Evolutionary conservation across 371 early-diverging fungal genomes (phyloP).

Genomic region (Mucor irregularis): DNA sequence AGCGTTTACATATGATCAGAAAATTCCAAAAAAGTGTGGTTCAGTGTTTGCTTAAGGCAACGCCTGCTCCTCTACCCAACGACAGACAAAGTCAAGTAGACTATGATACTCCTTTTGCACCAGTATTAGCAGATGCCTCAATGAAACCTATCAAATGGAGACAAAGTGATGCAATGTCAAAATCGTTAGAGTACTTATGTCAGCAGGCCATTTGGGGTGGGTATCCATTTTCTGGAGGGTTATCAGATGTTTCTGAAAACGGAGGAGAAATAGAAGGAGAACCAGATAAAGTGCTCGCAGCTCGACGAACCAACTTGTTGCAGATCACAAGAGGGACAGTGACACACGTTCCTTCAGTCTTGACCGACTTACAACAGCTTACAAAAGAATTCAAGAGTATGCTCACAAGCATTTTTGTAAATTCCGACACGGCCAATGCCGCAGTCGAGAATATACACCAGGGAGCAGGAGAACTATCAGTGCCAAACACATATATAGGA

Average conservation of each 20-base stretch:
- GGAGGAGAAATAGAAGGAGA: slow-evolving; percentile 51
- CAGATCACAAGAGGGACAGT: slow-evolving; percentile 42
- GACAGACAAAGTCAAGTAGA: slow-evolving; percentile 7
- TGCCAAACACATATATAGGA: slow-evolving; percentile 4
- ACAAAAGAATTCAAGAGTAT: slow-evolving; percentile 33
- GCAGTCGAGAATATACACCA: neutral
- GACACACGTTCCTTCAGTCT: slow-evolving; percentile 35
- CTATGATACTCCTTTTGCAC: slow-evolving; percentile 25
- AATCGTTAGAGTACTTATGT: slow-evolving; percentile 40
- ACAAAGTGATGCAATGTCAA: slow-evolving; percentile 12
- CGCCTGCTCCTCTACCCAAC: neutral
- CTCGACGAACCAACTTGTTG: slow-evolving; percentile 44
- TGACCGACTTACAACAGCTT: slow-evolving; percentile 29
- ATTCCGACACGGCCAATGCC: neutral
- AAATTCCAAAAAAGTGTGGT: slow-evolving; percentile 7
- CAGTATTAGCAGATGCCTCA: slow-evolving; percentile 3
- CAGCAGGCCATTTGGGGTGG: slow-evolving; percentile 55
- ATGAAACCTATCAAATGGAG: slow-evolving; percentile 12
- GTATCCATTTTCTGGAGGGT: slow-evolving; percentile 52
- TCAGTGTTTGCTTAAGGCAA: neutral
- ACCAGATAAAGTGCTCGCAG: slow-evolving; percentile 40
- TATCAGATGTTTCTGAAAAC: slow-evolving; percentile 37
- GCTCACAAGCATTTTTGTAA: slow-evolving; percentile 33
- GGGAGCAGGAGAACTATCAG: neutral
- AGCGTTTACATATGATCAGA: neutral